Percentiles rank a stretch among this genome's conserved stretches.
These are phyloP conservation scores for Candida awuae DNA, from an alignment of 805 yeast species.

Conservation along the genomic window DNA sequence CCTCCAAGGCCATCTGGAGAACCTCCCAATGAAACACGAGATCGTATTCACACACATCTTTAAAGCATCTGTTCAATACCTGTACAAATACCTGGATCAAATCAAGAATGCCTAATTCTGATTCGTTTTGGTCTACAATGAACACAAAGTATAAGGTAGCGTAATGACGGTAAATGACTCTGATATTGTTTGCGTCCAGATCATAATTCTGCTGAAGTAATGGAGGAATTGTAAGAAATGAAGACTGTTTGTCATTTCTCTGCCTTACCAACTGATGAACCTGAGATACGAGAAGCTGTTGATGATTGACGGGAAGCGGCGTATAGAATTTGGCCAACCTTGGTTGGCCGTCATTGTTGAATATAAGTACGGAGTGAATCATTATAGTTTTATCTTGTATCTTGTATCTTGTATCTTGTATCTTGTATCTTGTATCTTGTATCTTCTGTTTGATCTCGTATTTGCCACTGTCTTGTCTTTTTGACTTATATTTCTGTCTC, in stretches of 20 bases:
- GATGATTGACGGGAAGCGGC: constrained; percentile 79
- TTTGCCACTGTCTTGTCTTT: no score
- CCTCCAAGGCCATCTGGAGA: constrained; percentile 81
- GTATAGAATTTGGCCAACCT: constrained; percentile 87
- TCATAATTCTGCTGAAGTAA: constrained; percentile 26
- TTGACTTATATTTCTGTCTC: no score
- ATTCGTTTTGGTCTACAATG: constrained; percentile 91
- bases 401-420: not conserved
- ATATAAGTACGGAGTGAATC: constrained; percentile 25
- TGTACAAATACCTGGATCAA: constrained; percentile 95
- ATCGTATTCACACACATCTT: constrained; percentile 91
- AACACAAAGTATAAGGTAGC: constrained; percentile 96
- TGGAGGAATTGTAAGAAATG: constrained; percentile 86
- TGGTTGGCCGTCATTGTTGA: constrained; percentile 86
- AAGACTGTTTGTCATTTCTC: constrained; percentile 70
- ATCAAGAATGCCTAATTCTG: constrained; percentile 89
- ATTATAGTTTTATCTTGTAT: constrained; percentile 6
- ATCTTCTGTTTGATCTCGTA: no score
- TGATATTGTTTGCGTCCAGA: constrained; percentile 62
- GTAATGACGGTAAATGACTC: constrained; percentile 87
- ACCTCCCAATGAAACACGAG: constrained; percentile 99
- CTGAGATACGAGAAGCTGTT: constrained; percentile 70
- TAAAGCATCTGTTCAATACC: constrained; percentile 85
- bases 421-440: no score
- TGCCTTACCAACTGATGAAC: constrained; percentile 69